Evolutionary conservation across 805 yeast genomes (phyloP).

Genomic region (Candida maltosa): DNA sequence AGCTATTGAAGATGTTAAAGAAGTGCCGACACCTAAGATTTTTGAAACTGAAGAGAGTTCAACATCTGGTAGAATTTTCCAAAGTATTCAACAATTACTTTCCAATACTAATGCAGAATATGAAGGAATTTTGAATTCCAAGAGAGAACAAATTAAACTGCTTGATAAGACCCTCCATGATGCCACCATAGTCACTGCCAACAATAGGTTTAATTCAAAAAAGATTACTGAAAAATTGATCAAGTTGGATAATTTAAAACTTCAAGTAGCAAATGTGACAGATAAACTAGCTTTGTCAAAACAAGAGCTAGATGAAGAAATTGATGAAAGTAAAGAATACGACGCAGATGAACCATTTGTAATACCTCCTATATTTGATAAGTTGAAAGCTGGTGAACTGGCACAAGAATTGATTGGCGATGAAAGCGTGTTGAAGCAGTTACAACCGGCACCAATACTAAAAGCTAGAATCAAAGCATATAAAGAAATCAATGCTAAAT

Average conservation of each 20-base stretch:
- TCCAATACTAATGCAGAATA: slow-evolving; percentile 36
- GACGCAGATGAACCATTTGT: slow-evolving; percentile 94
- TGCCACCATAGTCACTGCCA: slow-evolving; percentile 40
- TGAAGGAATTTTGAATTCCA: slow-evolving; percentile 32
- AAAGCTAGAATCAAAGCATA: slow-evolving; percentile 83
- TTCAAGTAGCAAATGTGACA: slow-evolving; percentile 39
- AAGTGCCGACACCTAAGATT: background rate
- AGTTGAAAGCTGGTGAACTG: slow-evolving; percentile 29
- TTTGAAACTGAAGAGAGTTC: slow-evolving; percentile 6
- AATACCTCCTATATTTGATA: slow-evolving; percentile 56
- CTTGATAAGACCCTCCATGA: slow-evolving; percentile 36
- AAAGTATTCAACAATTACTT: slow-evolving; percentile 37
- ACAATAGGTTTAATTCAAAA: slow-evolving; percentile 34
- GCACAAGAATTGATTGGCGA: slow-evolving; percentile 21
- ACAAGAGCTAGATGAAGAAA: slow-evolving; percentile 18
- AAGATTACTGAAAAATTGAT: slow-evolving; percentile 35
- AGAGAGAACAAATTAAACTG: slow-evolving; percentile 31
- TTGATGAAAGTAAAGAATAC: slow-evolving; percentile 60
- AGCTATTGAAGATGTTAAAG: slow-evolving; percentile 11
- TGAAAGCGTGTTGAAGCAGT: slow-evolving; percentile 21
- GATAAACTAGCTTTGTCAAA: slow-evolving; percentile 30
- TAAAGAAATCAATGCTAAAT: slow-evolving; percentile 57
- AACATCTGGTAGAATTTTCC: slow-evolving; percentile 31
- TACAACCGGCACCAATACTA: slow-evolving; percentile 50
- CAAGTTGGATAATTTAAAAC: slow-evolving; percentile 48